A percentile compares a stretch with the other conserved stretches of the same genome.
Conservation (phyloP, 441 rosid species). For the Rhodomyrtus psidioides region DNA sequence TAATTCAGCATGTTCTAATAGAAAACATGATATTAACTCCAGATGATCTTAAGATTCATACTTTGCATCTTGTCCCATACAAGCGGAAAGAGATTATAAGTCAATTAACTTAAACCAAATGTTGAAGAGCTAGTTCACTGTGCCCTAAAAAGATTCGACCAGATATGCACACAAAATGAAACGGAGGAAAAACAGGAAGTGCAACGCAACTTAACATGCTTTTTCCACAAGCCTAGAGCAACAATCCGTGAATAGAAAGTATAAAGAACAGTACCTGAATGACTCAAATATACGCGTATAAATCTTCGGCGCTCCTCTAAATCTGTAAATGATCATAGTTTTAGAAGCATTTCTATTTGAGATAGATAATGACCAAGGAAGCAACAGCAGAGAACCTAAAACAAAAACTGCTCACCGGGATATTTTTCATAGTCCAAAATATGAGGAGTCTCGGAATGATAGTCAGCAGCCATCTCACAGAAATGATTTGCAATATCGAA, state of each 20-base stretch:
- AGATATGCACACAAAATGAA: neutral
- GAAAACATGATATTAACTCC: neutral
- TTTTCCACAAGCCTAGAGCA: neutral
- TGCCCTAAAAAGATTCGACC: neutral
- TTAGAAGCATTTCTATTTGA: neutral
- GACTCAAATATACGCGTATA: slow-evolving; percentile 45
- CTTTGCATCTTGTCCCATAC: neutral
- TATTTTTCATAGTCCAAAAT: slow-evolving; percentile 72
- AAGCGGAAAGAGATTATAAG: neutral
- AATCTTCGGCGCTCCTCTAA: slow-evolving; percentile 66
- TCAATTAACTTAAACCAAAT: neutral
- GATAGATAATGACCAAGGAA: neutral
- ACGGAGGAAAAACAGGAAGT: neutral
- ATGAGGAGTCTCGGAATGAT: slow-evolving; percentile 88
- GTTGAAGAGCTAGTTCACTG: neutral
- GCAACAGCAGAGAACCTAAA: neutral
- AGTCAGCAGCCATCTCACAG: slow-evolving; percentile 96
- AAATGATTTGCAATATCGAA: slow-evolving; percentile 95
- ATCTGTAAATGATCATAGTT: slow-evolving; percentile 24
- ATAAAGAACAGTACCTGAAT: slow-evolving; percentile 39
- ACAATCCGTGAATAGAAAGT: neutral
- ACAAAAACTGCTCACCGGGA: slow-evolving; percentile 46
- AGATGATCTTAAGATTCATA: neutral
- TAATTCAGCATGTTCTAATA: neutral
- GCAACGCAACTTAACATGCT: neutral